These are phyloP conservation scores for Pseudogymnoascus sp. DNA, from an alignment of 2,329 filamentous ascomycete genomes.

Conservation along the genomic window DNA sequence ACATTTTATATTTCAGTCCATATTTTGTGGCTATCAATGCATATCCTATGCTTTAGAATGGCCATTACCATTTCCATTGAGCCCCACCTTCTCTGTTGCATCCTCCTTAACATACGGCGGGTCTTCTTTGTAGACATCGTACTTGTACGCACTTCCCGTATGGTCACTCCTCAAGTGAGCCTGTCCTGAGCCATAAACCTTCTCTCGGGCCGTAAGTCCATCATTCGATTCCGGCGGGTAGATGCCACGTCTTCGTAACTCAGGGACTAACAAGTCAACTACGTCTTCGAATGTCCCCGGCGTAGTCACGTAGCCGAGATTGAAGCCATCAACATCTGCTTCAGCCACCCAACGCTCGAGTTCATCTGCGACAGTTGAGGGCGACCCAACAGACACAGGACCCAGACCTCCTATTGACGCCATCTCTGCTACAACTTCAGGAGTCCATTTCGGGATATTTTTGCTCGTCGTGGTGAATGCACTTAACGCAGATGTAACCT, in stretches of 20 bases:
- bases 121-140: conserved; percentile 53
- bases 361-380: conserved; percentile 54
- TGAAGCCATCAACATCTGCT: conserved; percentile 68
- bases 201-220: conserved; percentile 49
- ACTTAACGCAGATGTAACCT: conserved; percentile 42
- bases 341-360: conserved; percentile 61
- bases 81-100: conserved; percentile 33
- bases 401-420: conserved; percentile 62
- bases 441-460: conserved; percentile 55
- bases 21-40: not conserved
- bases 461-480: conserved; percentile 43
- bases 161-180: conserved; percentile 51
- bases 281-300: conserved; percentile 63
- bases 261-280: conserved; percentile 56
- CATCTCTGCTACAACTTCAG: conserved; percentile 60
- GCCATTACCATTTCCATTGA: not conserved
- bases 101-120: conserved; percentile 26
- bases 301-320: conserved; percentile 61
- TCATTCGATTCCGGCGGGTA: conserved; percentile 33
- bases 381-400: conserved; percentile 38
- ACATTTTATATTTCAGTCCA: not conserved
- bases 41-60: not conserved
- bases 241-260: conserved; percentile 51
- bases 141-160: conserved; percentile 52
- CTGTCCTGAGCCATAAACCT: conserved; percentile 55